Conservation (phyloP, 441 rosid species). For the Adansonia rubrostipa region DNA sequence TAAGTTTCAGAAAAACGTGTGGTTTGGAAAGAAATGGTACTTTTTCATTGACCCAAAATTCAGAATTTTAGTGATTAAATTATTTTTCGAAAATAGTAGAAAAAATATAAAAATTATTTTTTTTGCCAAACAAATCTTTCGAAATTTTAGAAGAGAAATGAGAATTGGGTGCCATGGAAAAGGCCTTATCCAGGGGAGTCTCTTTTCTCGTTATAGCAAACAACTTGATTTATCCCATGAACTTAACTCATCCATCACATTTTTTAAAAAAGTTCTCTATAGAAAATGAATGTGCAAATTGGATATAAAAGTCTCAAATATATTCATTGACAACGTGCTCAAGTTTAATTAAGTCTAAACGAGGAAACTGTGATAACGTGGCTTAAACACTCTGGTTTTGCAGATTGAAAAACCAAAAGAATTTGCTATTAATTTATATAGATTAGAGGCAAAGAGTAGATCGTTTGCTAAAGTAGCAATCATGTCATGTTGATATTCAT, state of each 20-base stretch:
- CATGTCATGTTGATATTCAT: conserved; percentile 23
- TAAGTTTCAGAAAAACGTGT: no score
- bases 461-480: conserved; percentile 10
- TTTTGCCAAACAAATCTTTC: no score
- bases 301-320: neutral
- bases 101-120: no score
- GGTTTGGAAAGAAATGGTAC: no score
- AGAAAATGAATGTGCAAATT: neutral
- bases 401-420: conserved; percentile 20
- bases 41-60: no score
- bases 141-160: conserved; percentile 12
- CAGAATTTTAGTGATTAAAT: no score
- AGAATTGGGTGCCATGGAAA: conserved; percentile 30
- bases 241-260: neutral
- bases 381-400: neutral
- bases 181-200: conserved; percentile 16
- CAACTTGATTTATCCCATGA: neutral
- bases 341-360: no score
- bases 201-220: neutral
- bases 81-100: no score
- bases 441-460: neutral
- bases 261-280: neutral
- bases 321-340: no score
- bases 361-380: neutral
- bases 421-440: conserved; percentile 23